Evolutionary conservation across 345 rosid species (phyloP), one percentile per base, ranked within the genome.

Genomic region (Bruguiera parviflora): DNA sequence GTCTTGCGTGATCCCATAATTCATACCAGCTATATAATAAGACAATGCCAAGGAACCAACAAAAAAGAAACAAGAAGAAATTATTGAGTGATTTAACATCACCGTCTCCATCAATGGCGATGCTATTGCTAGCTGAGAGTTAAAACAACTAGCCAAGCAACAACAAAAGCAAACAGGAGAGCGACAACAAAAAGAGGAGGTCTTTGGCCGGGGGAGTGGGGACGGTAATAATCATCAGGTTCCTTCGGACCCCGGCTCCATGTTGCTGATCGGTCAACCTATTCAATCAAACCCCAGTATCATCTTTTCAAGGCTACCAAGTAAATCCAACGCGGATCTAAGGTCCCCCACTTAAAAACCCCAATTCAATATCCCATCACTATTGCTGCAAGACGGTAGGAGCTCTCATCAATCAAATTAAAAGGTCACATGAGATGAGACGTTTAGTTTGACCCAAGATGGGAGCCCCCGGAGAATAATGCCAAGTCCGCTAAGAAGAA

Each of bases 341-440:
- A 60, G 22, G 55, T 27, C 57, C 70, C 22, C 61, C 52, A 53
- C 6, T 27, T 1, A 33, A 27, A 58, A 58, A 58, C 51, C 19
- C 61, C 66, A 51, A 53, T 57, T 2, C 3, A 43, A 43, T 11
- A n/a, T 21, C 37, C 15, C 32, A 6, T 28, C 21, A 11, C 35
- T 56, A 21, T 31, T 37, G 37, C 66, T 35, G 11, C 53, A 15
- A 59, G 66, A 53, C 35, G 19, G 61, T 29, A 8, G 71, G 39
- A 49, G 51, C 65, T 66, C 55, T 46, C 65, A 66, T 56, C 29
- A 31, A 68, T 58, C 61, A 29, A 63, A 24, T 27, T 0, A 31
- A 53, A 73, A 56, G 70, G n/a, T 67, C 74, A 64, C 71, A 43
- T 64, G 80, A 73, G 71, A 76, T 58, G 80, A 73, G 71, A 76